Conservation (phyloP, 805 yeast genomes). For the Kregervanrija delftensis region DNA sequence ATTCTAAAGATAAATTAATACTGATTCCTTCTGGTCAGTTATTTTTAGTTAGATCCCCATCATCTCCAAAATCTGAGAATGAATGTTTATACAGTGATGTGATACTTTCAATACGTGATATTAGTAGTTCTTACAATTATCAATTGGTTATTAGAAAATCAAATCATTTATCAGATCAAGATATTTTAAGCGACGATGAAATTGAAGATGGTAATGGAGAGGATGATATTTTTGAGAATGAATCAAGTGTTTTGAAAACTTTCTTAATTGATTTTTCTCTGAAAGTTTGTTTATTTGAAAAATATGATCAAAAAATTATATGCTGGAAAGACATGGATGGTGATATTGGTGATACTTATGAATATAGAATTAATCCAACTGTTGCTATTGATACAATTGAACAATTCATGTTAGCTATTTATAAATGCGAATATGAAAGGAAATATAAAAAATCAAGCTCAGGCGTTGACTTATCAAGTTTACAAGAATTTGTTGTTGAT, state of each 20-base stretch:
- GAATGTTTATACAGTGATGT: conserved; percentile 84
- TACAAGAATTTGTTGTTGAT: conserved; percentile 51
- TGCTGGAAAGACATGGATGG: conserved; percentile 81
- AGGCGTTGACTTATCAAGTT: conserved; percentile 37
- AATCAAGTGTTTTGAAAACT: conserved; percentile 57
- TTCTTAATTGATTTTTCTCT: conserved; percentile 61
- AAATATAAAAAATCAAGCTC: conserved; percentile 53
- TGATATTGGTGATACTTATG: conserved; percentile 80
- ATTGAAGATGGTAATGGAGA: conserved; percentile 37
- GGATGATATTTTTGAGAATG: conserved; percentile 26
- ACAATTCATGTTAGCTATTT: conserved; percentile 53
- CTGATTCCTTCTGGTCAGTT: conserved; percentile 76
- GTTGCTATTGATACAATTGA: conserved; percentile 51
- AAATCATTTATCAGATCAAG: conserved; percentile 56
- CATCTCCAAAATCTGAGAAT: conserved; percentile 78
- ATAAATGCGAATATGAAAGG: conserved; percentile 69
- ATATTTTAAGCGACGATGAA: conserved; percentile 36
- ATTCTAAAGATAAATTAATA: conserved; percentile 51
- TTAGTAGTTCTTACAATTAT: conserved; percentile 58
- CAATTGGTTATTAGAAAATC: conserved; percentile 67
- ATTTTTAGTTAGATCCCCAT: conserved; percentile 62
- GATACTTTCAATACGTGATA: conserved; percentile 60
- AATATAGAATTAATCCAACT: conserved; percentile 63
- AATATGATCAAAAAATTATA: conserved; percentile 46
- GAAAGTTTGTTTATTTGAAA: conserved; percentile 44